Percentiles rank a stretch among this genome's conserved stretches.
These are phyloP conservation scores for Meredithiella fracta DNA, from an alignment of 2,329 filamentous ascomycete genomes.

Conservation along the genomic window DNA sequence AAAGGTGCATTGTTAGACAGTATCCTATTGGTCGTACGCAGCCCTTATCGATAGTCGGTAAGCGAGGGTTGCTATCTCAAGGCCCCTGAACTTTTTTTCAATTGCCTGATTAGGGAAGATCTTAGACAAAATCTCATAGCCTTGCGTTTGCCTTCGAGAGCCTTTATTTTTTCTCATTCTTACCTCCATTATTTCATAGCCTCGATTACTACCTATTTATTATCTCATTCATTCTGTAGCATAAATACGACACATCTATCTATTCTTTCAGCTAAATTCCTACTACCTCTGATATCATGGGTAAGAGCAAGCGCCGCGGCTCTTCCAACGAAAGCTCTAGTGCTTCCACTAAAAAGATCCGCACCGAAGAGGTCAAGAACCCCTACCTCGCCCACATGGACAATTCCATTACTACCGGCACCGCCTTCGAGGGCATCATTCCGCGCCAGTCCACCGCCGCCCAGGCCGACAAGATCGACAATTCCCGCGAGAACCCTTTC, in stretches of 20 bases:
- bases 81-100: constrained; percentile 13
- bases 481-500: constrained; percentile 73
- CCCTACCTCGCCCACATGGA: constrained; percentile 88
- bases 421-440: constrained; percentile 16
- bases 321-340: constrained; percentile 24
- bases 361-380: constrained; percentile 36
- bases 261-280: background rate
- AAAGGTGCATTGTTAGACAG: background rate
- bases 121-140: constrained; percentile 4
- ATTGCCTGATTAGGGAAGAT: background rate
- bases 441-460: constrained; percentile 66
- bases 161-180: background rate
- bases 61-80: constrained; percentile 9
- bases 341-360: constrained; percentile 29
- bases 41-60: constrained; percentile 13
- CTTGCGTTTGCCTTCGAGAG: constrained; percentile 6
- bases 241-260: background rate
- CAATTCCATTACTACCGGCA: constrained; percentile 28
- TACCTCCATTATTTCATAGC: background rate
- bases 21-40: background rate
- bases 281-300: constrained; percentile 21
- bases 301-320: constrained; percentile 28
- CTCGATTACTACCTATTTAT: background rate
- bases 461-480: constrained; percentile 58
- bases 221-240: background rate